Evolutionary conservation across 441 rosid genomes (phyloP), one percentile per base, ranked within the genome.

Genomic region (Macaranga tanarius): DNA sequence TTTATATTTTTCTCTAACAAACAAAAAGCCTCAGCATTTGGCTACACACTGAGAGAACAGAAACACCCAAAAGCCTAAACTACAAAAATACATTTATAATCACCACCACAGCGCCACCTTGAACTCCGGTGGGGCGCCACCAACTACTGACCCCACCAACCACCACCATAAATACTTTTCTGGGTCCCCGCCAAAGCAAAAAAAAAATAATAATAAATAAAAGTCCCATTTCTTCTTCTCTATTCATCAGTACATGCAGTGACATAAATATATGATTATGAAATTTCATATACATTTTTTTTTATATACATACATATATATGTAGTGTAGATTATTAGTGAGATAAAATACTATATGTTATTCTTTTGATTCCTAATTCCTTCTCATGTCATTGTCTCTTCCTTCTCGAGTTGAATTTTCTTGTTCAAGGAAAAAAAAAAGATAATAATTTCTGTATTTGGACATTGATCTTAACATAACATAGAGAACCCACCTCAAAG

Each of bases 61-160:
- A 20, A 2, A 48, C 0, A 48, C 52, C 52, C 52, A 13, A 12
- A 11, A 11, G 17, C 19, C 65, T 2, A 34, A 70, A 61, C 70
- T 52, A 54, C 84, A 4, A 13, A 64, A 76, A 16, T 66, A 63
- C 77, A 77, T 73, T 57, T 52, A 3, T 52, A 20, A 26, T 64
- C 56, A 26, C n/a, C 22, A 48, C 52, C 52, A 15, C 52, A 48
- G 11, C 19, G 12, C 52, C 52, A 48, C 52, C 52, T 13, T 48
- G 16, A 25, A 58, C 73, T 44, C 70, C 65, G 74, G 79, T 75
- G 74, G 70, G 72, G 75, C 77, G 58, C 26, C 26, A 9, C 47
- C 20, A 9, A 34, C 40, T 22, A 19, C 31, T 48, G 65, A 26
- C 61, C 57, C 75, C 77, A 64, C 75, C 77, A 69, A 6, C 58